These are phyloP conservation scores for Pythium sukuiense DNA, from an alignment of 352 stramenopile genomes.

Conservation along the genomic window DNA sequence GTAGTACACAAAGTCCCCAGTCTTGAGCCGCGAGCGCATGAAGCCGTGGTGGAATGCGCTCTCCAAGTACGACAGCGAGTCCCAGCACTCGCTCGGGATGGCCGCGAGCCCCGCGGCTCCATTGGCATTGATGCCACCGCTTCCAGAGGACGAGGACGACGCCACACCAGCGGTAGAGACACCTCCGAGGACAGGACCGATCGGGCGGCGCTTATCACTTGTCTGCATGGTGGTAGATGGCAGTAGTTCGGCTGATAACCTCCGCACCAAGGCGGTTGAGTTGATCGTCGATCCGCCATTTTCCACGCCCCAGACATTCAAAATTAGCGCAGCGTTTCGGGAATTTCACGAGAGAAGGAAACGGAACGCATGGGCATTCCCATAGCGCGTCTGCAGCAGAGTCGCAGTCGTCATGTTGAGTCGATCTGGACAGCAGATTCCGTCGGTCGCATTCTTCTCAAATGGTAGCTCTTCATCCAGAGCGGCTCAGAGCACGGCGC, in stretches of 20 bases:
- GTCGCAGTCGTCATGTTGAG: not conserved
- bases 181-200: not conserved
- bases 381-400: not conserved
- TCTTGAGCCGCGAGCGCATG: constrained; percentile 68
- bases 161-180: not conserved
- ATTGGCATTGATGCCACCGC: not conserved
- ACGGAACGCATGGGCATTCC: not conserved
- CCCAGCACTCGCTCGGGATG: constrained; percentile 55
- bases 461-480: not conserved
- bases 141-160: not conserved
- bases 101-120: not conserved
- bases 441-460: too few species aligned
- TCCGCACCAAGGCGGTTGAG: not conserved
- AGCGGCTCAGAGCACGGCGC: not conserved
- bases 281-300: constrained; percentile 1
- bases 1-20: constrained; percentile 72
- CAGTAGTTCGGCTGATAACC: not conserved
- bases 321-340: constrained; percentile 4
- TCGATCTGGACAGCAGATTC: not conserved
- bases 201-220: not conserved
- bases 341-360: not conserved
- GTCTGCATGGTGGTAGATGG: not conserved
- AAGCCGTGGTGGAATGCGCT: constrained; percentile 82
- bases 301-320: not conserved
- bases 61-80: constrained; percentile 82